Base-by-base conservation (phyloP, 129 eudicot genomes). In the Arctium lappa region DNA sequence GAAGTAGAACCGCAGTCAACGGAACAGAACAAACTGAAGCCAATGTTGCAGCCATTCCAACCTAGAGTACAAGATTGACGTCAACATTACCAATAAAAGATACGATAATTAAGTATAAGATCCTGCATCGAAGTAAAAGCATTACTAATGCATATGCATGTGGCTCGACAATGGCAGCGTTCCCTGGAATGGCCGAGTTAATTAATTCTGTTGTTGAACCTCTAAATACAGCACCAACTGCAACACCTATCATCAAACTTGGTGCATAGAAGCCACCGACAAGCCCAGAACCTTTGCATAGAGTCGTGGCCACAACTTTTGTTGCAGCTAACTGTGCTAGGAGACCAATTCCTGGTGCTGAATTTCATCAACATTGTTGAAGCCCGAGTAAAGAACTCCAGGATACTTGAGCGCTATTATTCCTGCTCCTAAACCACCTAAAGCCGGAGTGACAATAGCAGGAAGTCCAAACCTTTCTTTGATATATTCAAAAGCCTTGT, bases 181-280 rank as follows among this genome's bases (percentile, higher is more conserved):
- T 93, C 87, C 99, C 99, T 4, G 98, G 99, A 66, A 95, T 88
- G 69, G 99, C 97, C 0, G 94, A 89, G 82, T 95, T 95, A 38
- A 95, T 93, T 44, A 95, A 79, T 69, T 93, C 88, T 34, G 95
- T 97, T 44, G 99, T 94, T 36, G 86, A 89, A 82, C 99, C 99
- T 5, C 99, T 98, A 81, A 95, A 95, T 60, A 95, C 99, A 27
- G 99, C 98, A 80, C 99, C 99, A 30, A 95, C 97, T 38, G 98
- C 99, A 80, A 98, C 97, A 86, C 99, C 99, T 46, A 95, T 95
- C 99, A 95, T 95, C 80, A 95, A 84, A 83, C 98, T 95, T 73
- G 99, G 99, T 27, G 99, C 99, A 91, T 95, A 95, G 50, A 95
- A 72, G 46, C 98, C 99, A 85, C 99, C 98, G 83, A 93, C 98